Evolutionary conservation across 345 rosid species (phyloP).

Genomic region (Syzygium jambos): DNA sequence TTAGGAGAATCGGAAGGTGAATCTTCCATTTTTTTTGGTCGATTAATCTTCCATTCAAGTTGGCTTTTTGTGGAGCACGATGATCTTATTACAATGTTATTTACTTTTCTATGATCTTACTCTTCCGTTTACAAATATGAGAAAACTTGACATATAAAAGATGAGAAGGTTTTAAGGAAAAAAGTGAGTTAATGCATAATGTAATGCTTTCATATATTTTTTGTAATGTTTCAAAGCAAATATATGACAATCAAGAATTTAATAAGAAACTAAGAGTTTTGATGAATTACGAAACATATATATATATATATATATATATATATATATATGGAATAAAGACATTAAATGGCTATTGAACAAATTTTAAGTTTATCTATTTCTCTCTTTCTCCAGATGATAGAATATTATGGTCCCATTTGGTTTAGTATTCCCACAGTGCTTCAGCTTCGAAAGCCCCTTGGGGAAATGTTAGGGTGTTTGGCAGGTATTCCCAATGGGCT

Average conservation of each 20-base stretch:
- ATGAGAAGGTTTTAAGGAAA: background rate
- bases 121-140: background rate
- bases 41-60: background rate
- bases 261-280: background rate
- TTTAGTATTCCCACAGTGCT: no score
- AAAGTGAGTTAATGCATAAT: background rate
- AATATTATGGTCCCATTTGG: no score
- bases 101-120: background rate
- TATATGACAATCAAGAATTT: background rate
- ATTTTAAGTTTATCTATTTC: background rate
- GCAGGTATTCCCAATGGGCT: no score
- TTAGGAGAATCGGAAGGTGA: background rate
- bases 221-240: background rate
- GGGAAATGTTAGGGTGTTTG: no score
- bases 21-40: no score
- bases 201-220: background rate
- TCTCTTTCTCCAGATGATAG: background rate
- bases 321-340: background rate
- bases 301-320: background rate
- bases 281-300: background rate
- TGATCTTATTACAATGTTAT: background rate
- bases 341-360: background rate
- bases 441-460: no score
- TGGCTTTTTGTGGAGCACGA: background rate
- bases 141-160: background rate